Base-by-base conservation (phyloP, 2,329 filamentous ascomycete species). In the Penicillium nordicum region DNA sequence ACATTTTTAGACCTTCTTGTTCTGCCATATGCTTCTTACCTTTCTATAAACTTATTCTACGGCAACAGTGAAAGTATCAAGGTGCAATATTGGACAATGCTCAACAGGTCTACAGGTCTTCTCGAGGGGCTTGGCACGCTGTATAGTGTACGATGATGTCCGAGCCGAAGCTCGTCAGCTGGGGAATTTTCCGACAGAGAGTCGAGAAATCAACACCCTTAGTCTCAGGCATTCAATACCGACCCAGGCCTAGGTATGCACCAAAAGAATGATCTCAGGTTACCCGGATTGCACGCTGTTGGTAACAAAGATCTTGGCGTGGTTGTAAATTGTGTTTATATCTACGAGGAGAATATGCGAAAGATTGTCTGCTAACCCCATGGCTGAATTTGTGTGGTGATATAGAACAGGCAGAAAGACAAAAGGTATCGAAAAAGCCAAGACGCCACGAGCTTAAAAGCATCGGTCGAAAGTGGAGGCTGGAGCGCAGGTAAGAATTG, bases 371-470 rank as follows among this genome's bases (percentile, higher is more conserved):
- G 27, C 2, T n/a, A 46, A 44, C 21, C 27, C 32, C 32, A 40
- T 25, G 21, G 30, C 32, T 54, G 49, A 14, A 60, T 57, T 58
- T 54, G 53, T 45, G 47, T 43, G 56, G 34, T 50, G 53, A 43
- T 59, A 53, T 64, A 29, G 48, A 57, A 60, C 56, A 63, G 53
- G 29, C 41, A 61, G 44, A 59, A 55, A 47, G 50, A 34, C 23
- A 53, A 55, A 59, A 63, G 53, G 59, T 61, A 64, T 63, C 57
- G 56, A 54, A 48, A 57, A 58, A 34, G 23, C 48, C 54, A 58
- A 52, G 59, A 66, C 63, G 61, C 63, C 61, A 46, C 54, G 55
- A 43, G 55, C 58, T 49, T 49, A 40, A 49, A 59, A 57, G 34
- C 48, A 57, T 43, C 52, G 56, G 41, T 57, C 25, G 32, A 55